A percentile compares a stretch with the other conserved stretches of the same genome.
Evolutionary conservation across 2,329 filamentous ascomycete species (phyloP).

Genomic region (Stagonosporopsis cucurbitacearum): DNA sequence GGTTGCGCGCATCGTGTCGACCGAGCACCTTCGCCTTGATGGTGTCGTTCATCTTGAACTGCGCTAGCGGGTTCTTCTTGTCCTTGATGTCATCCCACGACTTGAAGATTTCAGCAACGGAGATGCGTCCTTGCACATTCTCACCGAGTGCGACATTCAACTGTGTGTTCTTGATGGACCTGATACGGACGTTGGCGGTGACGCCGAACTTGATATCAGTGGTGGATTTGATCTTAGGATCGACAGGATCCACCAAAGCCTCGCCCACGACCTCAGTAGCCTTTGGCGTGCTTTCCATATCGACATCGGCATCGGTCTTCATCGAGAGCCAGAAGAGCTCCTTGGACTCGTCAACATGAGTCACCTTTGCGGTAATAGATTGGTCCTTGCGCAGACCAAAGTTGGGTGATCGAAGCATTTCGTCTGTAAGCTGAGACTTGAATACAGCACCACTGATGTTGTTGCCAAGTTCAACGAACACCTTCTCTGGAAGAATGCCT

Average conservation of each 20-base stretch:
- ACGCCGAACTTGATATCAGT: slow-evolving; percentile 77
- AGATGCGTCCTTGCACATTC: slow-evolving; percentile 89
- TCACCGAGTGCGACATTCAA: slow-evolving; percentile 89
- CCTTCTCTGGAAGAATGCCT: slow-evolving; percentile 79
- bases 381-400: slow-evolving; percentile 83
- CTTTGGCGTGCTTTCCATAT: slow-evolving; percentile 40
- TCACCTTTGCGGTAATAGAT: slow-evolving; percentile 74
- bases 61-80: slow-evolving; percentile 77
- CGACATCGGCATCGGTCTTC: slow-evolving; percentile 56
- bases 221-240: slow-evolving; percentile 67
- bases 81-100: slow-evolving; percentile 85
- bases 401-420: slow-evolving; percentile 69
- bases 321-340: slow-evolving; percentile 72
- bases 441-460: slow-evolving; percentile 79
- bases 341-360: slow-evolving; percentile 73
- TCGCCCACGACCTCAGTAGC: slow-evolving; percentile 41
- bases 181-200: slow-evolving; percentile 76
- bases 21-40: slow-evolving; percentile 81
- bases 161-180: slow-evolving; percentile 88
- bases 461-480: slow-evolving; percentile 88
- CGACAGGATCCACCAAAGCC: slow-evolving; percentile 66
- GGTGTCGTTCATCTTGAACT: slow-evolving; percentile 74
- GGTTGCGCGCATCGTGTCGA: slow-evolving; percentile 86
- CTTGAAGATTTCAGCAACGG: slow-evolving; percentile 90
- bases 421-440: slow-evolving; percentile 76